phyloP scores from a whole-genome alignment of 2,329 filamentous ascomycete species.

The Fusarium azukiicola region DNA sequence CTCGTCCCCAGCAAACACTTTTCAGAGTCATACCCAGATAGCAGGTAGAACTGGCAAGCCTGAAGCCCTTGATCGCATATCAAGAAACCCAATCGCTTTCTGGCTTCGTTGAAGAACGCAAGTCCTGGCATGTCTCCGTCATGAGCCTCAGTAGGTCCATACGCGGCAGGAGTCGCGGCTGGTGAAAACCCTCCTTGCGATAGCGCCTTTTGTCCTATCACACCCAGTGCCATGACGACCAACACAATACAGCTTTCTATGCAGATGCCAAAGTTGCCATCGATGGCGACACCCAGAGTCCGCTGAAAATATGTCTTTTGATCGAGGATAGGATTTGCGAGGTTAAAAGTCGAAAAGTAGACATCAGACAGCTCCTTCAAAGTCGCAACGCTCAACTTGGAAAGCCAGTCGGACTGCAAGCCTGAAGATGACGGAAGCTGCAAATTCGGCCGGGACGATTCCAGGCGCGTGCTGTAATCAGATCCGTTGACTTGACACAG shows the following conservation, averaged over 20 bases:
- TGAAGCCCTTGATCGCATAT: conserved; percentile 42
- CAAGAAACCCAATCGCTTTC: conserved; percentile 43
- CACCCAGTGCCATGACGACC: conserved; percentile 35
- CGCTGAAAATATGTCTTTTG: conserved; percentile 47
- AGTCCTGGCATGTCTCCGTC: conserved; percentile 30
- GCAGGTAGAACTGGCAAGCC: conserved; percentile 38
- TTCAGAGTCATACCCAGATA: conserved; percentile 27
- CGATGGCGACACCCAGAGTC: conserved; percentile 37
- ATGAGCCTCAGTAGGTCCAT: neutral
- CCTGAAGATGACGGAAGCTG: conserved; percentile 24
- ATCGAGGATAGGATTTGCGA: conserved; percentile 36
- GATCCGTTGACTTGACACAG: conserved; percentile 42
- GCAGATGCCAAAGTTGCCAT: conserved; percentile 38
- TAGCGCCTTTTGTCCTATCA: conserved; percentile 28
- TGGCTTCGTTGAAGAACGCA: conserved; percentile 44
- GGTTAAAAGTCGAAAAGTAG: conserved; percentile 41
- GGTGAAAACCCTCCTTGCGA: conserved; percentile 29
- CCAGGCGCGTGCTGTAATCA: conserved; percentile 27
- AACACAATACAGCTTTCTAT: conserved; percentile 43
- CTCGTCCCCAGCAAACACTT: fast-evolving
- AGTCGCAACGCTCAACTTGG: conserved; percentile 18
- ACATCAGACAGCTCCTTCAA: conserved; percentile 43
- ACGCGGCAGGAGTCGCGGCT: neutral
- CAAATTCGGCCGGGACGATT: conserved; percentile 31
- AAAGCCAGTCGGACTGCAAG: conserved; percentile 28